phyloP scores from a whole-genome alignment of 495 filamentous ascomycete species.

The Annulohypoxylon stygium region DNA sequence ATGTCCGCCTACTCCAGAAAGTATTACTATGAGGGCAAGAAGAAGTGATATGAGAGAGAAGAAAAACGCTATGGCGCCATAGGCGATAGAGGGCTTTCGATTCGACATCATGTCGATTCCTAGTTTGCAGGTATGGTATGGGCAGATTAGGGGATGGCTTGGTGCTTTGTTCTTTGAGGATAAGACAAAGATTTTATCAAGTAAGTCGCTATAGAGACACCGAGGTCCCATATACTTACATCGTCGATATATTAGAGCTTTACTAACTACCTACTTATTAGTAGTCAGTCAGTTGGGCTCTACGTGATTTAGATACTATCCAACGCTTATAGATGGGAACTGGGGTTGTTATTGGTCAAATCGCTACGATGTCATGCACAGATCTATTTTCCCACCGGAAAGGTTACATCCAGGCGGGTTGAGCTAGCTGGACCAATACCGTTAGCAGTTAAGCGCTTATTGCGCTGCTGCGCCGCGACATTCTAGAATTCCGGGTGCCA shows the following conservation, averaged over 20 bases:
- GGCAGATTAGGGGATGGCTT: neutral
- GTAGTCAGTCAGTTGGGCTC: neutral
- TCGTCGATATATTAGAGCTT: conserved; percentile 15
- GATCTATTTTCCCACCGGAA: conserved; percentile 28
- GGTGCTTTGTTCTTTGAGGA: neutral
- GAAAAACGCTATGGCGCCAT: conserved; percentile 37
- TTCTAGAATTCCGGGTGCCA: conserved; percentile 3
- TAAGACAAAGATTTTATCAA: conserved; percentile 1
- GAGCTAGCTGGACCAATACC: neutral
- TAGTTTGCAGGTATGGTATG: neutral
- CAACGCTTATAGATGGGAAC: neutral
- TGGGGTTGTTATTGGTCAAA: conserved; percentile 13
- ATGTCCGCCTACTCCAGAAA: conserved; percentile 48
- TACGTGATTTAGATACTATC: neutral
- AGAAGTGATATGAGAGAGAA: conserved; percentile 47
- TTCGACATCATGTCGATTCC: conserved; percentile 36
- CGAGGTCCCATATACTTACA: neutral
- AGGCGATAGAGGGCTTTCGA: conserved; percentile 4
- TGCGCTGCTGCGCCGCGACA: conserved; percentile 9
- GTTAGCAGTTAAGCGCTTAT: conserved; percentile 17
- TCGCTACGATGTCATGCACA: conserved; percentile 19
- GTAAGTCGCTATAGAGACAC: neutral
- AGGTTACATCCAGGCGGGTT: conserved; percentile 29
- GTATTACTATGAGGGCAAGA: conserved; percentile 48
- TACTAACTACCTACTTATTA: neutral